These are phyloP conservation scores for Calonectria hawksworthii DNA, from an alignment of 2,329 filamentous ascomycete species.

Conservation along the genomic window DNA sequence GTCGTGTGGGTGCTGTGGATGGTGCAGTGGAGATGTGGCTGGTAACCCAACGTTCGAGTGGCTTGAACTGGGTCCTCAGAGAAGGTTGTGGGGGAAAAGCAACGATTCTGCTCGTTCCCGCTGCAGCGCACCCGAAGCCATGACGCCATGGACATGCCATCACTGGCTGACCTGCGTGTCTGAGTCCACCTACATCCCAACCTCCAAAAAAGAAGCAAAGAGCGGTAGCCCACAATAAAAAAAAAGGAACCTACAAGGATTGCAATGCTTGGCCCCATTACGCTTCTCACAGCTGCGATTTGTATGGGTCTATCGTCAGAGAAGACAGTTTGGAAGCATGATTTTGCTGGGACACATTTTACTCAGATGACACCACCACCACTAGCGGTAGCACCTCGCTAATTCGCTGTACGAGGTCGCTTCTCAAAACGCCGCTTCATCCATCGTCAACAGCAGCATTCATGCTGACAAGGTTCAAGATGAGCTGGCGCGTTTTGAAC, in stretches of 20 bases:
- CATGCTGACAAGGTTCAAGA: conserved; percentile 6
- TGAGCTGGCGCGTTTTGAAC: background rate
- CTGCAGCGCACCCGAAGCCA: conserved; percentile 25
- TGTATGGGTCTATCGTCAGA: background rate
- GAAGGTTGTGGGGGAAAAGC: conserved; percentile 15
- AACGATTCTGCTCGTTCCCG: conserved; percentile 1
- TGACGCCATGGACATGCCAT: conserved; percentile 22
- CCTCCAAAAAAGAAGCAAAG: conserved; percentile 11
- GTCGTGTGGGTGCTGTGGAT: background rate
- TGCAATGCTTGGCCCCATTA: background rate
- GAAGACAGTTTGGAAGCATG: background rate
- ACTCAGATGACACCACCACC: background rate
- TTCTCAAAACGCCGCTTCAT: conserved; percentile 1
- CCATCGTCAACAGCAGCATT: background rate
- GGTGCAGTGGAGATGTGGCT: conserved; percentile 35
- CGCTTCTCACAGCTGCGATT: background rate
- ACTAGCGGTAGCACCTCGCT: background rate
- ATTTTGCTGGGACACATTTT: background rate
- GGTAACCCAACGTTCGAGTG: conserved; percentile 19
- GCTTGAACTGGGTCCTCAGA: conserved; percentile 18
- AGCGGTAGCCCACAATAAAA: conserved; percentile 1
- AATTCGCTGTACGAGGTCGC: background rate
- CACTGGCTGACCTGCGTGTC: background rate
- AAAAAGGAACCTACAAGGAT: background rate
- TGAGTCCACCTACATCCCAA: background rate